A percentile compares a stretch with the other conserved stretches of the same genome.
Conservation (phyloP, 805 yeast genomes). For the Candida fluviatilis region DNA sequence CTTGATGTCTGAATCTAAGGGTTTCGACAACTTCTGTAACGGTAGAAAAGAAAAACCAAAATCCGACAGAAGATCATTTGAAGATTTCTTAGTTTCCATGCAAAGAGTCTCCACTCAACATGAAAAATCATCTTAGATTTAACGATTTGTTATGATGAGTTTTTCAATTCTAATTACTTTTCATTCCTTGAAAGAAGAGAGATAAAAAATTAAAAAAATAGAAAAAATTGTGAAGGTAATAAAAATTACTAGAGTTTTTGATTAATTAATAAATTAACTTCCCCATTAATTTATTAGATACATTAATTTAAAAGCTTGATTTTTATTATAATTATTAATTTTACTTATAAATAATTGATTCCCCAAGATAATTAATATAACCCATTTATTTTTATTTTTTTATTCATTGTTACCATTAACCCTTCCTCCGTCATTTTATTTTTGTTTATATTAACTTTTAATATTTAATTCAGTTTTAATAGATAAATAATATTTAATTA, state of each 20-base stretch:
- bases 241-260: too few species aligned
- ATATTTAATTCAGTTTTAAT: conserved; percentile 19
- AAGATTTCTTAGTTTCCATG: conserved; percentile 83
- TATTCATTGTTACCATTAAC: conserved; percentile 12
- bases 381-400: conserved; percentile 10
- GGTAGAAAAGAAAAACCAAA: conserved; percentile 62
- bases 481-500: conserved; percentile 3
- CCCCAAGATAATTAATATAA: conserved; percentile 9
- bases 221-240: conserved; percentile 4
- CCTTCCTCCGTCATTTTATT: conserved; percentile 16
- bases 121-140: conserved; percentile 64
- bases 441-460: conserved; percentile 13
- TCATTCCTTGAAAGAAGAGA: not conserved
- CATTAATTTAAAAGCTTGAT: not conserved
- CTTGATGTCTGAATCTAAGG: conserved; percentile 79
- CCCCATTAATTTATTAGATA: conserved; percentile 3
- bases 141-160: conserved; percentile 3
- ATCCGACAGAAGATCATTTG: conserved; percentile 63
- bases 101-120: conserved; percentile 87
- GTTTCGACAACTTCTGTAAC: conserved; percentile 80
- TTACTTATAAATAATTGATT: conserved; percentile 4
- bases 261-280: conserved; percentile 3
- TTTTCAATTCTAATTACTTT: conserved; percentile 4
- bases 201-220: conserved; percentile 4
- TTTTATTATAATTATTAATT: conserved; percentile 2